A percentile compares a stretch with the other conserved stretches of the same genome.
Evolutionary conservation across 2,329 filamentous ascomycete species (phyloP).

Genomic region (Bertia moriformis): DNA sequence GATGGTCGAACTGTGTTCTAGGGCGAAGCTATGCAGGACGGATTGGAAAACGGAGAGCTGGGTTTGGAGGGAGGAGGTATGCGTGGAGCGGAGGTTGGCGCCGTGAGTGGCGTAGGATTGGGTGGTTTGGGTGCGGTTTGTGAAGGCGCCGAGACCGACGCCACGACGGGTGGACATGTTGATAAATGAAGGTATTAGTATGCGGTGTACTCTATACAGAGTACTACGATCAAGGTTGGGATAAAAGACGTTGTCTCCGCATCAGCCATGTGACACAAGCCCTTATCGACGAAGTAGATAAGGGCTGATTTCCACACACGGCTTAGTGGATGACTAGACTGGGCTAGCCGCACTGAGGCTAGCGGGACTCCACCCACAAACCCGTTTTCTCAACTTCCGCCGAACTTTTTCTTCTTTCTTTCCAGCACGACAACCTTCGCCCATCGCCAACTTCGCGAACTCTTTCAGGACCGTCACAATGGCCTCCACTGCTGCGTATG

Average conservation of each 20-base stretch:
- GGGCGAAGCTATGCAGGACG: constrained; percentile 51
- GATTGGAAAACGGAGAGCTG: constrained; percentile 59
- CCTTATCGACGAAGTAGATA: too few species aligned
- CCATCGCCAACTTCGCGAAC: background rate
- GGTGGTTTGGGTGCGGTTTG: constrained; percentile 38
- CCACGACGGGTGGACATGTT: constrained; percentile 14
- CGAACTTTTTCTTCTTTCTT: constrained; percentile 1
- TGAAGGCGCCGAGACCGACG: constrained; percentile 48
- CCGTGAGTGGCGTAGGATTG: constrained; percentile 52
- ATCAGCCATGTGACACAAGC: too few species aligned
- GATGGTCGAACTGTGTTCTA: constrained; percentile 54
- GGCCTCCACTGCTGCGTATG: constrained; percentile 1
- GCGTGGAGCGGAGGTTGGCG: constrained; percentile 41
- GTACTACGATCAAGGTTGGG: too few species aligned
- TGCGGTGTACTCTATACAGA: too few species aligned
- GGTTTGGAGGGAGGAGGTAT: constrained; percentile 45
- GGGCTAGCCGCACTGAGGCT: background rate
- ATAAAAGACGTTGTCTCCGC: too few species aligned
- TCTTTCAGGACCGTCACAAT: constrained; percentile 1
- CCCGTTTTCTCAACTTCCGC: background rate
- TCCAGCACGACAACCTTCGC: background rate
- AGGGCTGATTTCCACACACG: too few species aligned
- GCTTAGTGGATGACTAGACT: too few species aligned
- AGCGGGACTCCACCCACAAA: background rate
- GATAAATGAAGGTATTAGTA: too few species aligned